Conservation (phyloP, 2,329 filamentous ascomycete genomes). For the Dactylellina haptotyla region DNA sequence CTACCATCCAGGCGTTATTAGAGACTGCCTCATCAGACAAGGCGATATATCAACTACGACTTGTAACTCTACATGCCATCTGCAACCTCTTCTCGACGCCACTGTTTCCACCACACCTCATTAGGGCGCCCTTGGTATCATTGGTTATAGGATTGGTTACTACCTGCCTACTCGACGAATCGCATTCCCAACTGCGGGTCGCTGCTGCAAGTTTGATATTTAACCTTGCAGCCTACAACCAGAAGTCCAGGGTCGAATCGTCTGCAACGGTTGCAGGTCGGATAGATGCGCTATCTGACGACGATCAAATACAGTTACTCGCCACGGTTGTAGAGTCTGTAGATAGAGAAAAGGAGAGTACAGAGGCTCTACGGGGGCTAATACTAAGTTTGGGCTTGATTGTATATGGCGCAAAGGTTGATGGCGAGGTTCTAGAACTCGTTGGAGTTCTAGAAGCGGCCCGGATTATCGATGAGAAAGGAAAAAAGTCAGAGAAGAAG, state of each 20-base stretch:
- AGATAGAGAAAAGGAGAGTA: conserved; percentile 64
- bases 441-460: conserved; percentile 79
- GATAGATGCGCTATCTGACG: conserved; percentile 71
- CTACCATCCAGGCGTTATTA: conserved; percentile 72
- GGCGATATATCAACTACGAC: conserved; percentile 75
- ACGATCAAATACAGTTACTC: conserved; percentile 80
- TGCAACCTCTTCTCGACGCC: conserved; percentile 85
- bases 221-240: conserved; percentile 79
- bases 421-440: conserved; percentile 83
- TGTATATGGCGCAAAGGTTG: conserved; percentile 74
- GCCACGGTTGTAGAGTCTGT: conserved; percentile 84
- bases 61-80: conserved; percentile 82
- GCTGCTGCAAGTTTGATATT: conserved; percentile 84
- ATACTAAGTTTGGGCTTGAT: conserved; percentile 80
- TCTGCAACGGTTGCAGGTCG: conserved; percentile 67
- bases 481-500: conserved; percentile 59
- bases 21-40: conserved; percentile 63
- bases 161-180: conserved; percentile 79
- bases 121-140: conserved; percentile 67
- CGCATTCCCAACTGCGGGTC: conserved; percentile 77
- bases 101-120: conserved; percentile 74
- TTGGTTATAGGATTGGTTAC: conserved; percentile 76
- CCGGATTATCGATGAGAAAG: conserved; percentile 71
- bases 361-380: conserved; percentile 79
- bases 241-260: conserved; percentile 62